Evolutionary conservation across 2,329 filamentous ascomycete species (phyloP).

Genomic region (Aspergillus transmontanensis): DNA sequence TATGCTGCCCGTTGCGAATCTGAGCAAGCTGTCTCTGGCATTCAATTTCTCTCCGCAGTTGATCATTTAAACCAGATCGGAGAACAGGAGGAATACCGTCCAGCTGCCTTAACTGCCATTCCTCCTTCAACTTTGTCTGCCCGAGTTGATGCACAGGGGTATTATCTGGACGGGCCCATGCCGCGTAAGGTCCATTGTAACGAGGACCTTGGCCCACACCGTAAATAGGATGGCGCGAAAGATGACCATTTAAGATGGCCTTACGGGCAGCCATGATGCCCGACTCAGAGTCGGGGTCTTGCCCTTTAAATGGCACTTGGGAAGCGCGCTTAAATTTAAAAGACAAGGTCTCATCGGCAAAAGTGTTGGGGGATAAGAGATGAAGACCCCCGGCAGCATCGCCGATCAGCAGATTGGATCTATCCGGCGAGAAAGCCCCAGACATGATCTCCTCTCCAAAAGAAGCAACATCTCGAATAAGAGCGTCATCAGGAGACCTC

Average conservation of each 20-base stretch:
- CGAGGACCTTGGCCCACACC: conserved; percentile 44
- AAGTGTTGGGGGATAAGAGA: conserved; percentile 47
- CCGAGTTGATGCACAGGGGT: conserved; percentile 25
- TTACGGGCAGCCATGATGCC: conserved; percentile 30
- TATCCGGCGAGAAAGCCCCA: conserved; percentile 59
- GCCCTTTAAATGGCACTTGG: conserved; percentile 11
- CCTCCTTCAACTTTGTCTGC: conserved; percentile 26
- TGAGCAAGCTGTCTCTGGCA: conserved; percentile 29
- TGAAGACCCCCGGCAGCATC: conserved; percentile 60
- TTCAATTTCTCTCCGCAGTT: conserved; percentile 20
- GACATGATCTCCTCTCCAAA: conserved; percentile 60
- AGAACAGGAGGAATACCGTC: conserved; percentile 24
- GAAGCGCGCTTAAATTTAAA: conserved; percentile 31
- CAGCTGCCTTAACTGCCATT: conserved; percentile 35
- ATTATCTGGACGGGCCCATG: conserved; percentile 39
- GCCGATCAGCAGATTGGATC: conserved; percentile 58
- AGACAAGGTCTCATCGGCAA: conserved; percentile 20
- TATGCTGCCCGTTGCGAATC: conserved; percentile 30
- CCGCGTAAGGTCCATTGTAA: conserved; percentile 45
- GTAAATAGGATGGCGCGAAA: conserved; percentile 38
- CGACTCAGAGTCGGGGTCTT: conserved; percentile 23
- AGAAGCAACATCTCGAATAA: conserved; percentile 53
- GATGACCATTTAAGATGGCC: conserved; percentile 36
- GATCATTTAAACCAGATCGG: conserved; percentile 24
- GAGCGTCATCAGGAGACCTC: conserved; percentile 52